Evolutionary conservation across 176 grass and related monocot species (phyloP), one percentile per base, ranked within the genome.

Genomic region (Avena sativa): DNA sequence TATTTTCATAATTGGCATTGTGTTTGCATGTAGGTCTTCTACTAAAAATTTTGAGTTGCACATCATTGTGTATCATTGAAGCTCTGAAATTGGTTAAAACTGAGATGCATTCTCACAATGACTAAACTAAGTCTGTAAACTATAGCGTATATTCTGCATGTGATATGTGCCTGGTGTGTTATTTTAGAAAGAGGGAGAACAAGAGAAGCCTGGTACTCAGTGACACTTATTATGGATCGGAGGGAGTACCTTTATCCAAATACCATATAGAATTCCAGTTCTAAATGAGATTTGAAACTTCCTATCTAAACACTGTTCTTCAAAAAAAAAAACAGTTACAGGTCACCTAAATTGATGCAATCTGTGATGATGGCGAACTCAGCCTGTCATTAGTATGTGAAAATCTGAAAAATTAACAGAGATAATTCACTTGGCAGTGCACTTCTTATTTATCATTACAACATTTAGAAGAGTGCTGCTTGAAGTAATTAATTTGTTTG

Each of bases 401-500:
- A 82, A 57, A 48, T 79, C 6, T 71, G 23, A 15, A 69, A 79
- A 51, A 57, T 26, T 12, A 81, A 66, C 19, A 49, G 15, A 14
- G 32, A 56, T 49, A 43, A 50, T 14, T 38, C n/a, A 43, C 57
- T 52, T 36, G 14, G n/a, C 23, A 83, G 4, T 30, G 25, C 47
- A 51, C 26, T 85, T 84, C 43, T 30, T 84, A 15, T 23, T 85
- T 64, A 62, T 80, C 32, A 79, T 44, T 60, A 32, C 2, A 30
- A 74, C 4, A 21, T 74, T 73, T 8, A 1, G 63, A 85, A 47
- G 38, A 48, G 14, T 40, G 16, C 6, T 77, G 34, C n/a, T 69
- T 84, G 46, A 38, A 59, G 32, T 77, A 21, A 66, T 51, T 80
- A 67, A 52, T 76, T 67, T 71, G 56, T 62, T 84, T 84, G 62